Evolutionary conservation across 2,329 filamentous ascomycete genomes (phyloP).

Genomic region (Pestalotiopsis sp.): DNA sequence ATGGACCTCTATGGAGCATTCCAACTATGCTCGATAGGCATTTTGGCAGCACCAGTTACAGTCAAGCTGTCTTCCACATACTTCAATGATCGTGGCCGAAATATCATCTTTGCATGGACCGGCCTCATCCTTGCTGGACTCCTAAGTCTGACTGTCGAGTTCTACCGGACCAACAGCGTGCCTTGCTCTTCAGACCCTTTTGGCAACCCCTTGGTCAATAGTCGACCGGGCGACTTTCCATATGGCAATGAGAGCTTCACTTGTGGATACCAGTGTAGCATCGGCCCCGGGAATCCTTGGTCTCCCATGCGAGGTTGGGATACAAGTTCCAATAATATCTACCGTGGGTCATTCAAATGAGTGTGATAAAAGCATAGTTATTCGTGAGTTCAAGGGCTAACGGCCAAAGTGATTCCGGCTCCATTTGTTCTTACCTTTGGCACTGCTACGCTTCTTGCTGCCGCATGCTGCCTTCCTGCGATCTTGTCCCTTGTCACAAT

Average conservation of each 20-base stretch:
- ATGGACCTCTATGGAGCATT: slow-evolving; percentile 68
- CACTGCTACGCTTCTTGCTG: slow-evolving; percentile 61
- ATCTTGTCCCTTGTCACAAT: slow-evolving; percentile 64
- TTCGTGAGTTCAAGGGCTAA: too few relatives aligned
- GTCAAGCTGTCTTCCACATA: slow-evolving; percentile 65
- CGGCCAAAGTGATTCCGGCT: slow-evolving; percentile 45
- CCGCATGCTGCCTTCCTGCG: slow-evolving; percentile 67
- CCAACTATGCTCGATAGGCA: slow-evolving; percentile 67
- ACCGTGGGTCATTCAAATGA: slow-evolving; percentile 38
- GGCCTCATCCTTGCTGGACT: slow-evolving; percentile 61
- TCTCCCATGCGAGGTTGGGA: slow-evolving; percentile 26
- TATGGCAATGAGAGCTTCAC: slow-evolving; percentile 34
- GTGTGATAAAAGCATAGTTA: too few relatives aligned
- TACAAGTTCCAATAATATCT: slow-evolving; percentile 55
- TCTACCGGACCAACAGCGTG: slow-evolving; percentile 54
- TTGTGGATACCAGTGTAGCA: slow-evolving; percentile 53
- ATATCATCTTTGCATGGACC: slow-evolving; percentile 70
- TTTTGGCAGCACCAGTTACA: slow-evolving; percentile 65
- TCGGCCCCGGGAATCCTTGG: slow-evolving; percentile 32
- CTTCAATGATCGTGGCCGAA: slow-evolving; percentile 64
- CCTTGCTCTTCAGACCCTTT: slow-evolving; percentile 43
- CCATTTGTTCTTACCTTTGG: slow-evolving; percentile 59
- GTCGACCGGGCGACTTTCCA: slow-evolving; percentile 37
- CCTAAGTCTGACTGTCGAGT: slow-evolving; percentile 65
- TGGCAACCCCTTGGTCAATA: slow-evolving; percentile 28